Conservation (phyloP, 139 green algal species). For the Chlorella sorokiniana region DNA sequence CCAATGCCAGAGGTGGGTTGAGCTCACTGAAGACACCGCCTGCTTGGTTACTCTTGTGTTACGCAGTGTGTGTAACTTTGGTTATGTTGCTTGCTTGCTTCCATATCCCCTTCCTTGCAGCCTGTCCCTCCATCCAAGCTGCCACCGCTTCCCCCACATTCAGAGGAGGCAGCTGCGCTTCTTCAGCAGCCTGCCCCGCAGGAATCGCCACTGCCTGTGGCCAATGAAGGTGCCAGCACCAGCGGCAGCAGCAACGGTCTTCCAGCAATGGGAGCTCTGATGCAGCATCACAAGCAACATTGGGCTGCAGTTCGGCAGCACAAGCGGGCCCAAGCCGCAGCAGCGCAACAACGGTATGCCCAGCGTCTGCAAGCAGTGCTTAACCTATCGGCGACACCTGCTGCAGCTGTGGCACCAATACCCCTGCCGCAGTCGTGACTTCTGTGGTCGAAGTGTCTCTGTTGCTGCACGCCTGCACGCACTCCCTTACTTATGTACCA, state of each 20-base stretch:
- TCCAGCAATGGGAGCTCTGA: background rate
- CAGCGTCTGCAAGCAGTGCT: conserved; percentile 26
- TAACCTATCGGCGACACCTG: background rate
- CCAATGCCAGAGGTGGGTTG: conserved; percentile 18
- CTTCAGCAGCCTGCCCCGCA: background rate
- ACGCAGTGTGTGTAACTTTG: background rate
- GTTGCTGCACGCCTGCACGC: too few species aligned
- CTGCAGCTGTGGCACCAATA: background rate
- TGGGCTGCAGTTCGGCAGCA: conserved; percentile 35
- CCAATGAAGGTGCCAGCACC: background rate
- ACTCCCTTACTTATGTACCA: too few species aligned
- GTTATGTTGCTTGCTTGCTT: background rate
- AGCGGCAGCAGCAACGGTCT: background rate
- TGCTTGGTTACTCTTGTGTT: background rate
- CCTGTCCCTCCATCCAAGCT: conserved; percentile 10
- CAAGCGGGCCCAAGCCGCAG: background rate
- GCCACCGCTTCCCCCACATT: conserved; percentile 20
- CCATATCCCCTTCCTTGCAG: conserved; percentile 1
- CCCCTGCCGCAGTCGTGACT: background rate
- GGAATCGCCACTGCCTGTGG: conserved; percentile 8
- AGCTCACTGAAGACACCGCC: background rate
- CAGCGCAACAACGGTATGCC: conserved; percentile 15
- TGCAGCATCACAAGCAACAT: conserved; percentile 37
- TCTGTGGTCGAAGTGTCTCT: background rate
- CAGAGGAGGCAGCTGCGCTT: background rate